Evolutionary conservation across 2,329 filamentous ascomycete species (phyloP).

Genomic region (Sarocladium brachiariae): DNA sequence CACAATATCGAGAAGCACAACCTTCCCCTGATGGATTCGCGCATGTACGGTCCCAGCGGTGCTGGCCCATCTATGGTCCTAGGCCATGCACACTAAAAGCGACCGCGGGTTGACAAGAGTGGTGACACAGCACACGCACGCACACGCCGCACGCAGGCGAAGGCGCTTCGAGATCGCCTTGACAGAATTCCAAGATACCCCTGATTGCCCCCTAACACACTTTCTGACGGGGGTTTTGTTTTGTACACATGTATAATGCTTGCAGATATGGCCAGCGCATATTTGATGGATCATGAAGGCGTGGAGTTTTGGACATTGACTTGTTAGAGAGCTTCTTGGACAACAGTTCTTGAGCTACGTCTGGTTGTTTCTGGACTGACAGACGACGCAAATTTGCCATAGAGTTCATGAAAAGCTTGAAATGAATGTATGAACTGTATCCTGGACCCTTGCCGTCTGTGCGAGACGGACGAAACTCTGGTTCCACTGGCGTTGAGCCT

Average conservation of each 20-base stretch:
- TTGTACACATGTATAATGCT: constrained; percentile 6
- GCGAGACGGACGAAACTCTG: too few relatives aligned
- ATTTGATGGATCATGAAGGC: neutral
- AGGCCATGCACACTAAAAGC: constrained; percentile 14
- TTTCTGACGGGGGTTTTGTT: neutral
- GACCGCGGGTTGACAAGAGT: neutral
- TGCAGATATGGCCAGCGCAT: neutral
- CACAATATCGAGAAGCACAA: constrained; percentile 42
- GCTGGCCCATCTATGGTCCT: constrained; percentile 15
- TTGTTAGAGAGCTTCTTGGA: neutral
- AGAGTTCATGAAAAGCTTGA: neutral
- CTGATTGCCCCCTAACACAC: neutral
- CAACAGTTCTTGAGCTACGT: neutral
- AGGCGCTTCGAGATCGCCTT: neutral
- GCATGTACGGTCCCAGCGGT: constrained; percentile 29
- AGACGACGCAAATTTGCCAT: neutral
- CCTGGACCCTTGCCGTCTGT: too few relatives aligned
- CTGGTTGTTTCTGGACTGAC: neutral
- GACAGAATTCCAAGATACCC: neutral
- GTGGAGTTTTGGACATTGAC: neutral
- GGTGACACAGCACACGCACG: neutral
- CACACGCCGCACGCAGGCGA: neutral
- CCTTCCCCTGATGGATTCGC: constrained; percentile 39
- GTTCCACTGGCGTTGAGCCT: too few relatives aligned
- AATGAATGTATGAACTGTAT: neutral